A percentile compares a stretch with the other conserved stretches of the same genome.
Conservation (phyloP, 2,329 filamentous ascomycete species). For the Trichoderma aggressivum region DNA sequence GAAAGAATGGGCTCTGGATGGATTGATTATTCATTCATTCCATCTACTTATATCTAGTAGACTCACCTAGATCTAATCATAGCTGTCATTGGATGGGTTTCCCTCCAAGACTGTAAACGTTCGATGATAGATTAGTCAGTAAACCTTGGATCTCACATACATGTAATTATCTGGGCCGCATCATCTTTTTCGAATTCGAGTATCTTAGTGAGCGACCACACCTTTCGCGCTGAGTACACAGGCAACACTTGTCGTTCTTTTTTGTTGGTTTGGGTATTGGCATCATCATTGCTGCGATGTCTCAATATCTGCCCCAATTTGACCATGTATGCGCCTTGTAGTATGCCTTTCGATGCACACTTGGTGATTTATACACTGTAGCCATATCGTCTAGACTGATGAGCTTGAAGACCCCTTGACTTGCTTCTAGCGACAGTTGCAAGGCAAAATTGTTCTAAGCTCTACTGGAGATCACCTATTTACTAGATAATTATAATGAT, state of each 20-base stretch:
- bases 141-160: too few relatives aligned
- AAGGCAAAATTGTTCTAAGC: rapidly evolving
- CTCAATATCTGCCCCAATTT: neutral
- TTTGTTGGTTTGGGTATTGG: neutral
- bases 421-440: neutral
- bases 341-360: neutral
- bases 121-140: neutral
- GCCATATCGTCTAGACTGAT: neutral
- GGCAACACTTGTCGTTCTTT: neutral
- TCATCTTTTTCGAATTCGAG: neutral
- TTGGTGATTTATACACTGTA: neutral
- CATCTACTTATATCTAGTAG: neutral
- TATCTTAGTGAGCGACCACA: neutral
- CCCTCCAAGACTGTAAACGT: neutral
- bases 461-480: neutral
- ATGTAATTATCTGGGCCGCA: neutral
- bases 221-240: neutral
- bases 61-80: neutral
- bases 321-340: neutral
- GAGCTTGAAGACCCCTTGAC: neutral
- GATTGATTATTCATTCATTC: neutral
- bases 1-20: neutral
- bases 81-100: too few relatives aligned
- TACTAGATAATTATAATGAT: neutral
- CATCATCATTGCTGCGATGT: neutral